Evolutionary conservation across 495 filamentous ascomycete genomes (phyloP), one percentile per base, ranked within the genome.

Genomic region (Usnea hakonensis): DNA sequence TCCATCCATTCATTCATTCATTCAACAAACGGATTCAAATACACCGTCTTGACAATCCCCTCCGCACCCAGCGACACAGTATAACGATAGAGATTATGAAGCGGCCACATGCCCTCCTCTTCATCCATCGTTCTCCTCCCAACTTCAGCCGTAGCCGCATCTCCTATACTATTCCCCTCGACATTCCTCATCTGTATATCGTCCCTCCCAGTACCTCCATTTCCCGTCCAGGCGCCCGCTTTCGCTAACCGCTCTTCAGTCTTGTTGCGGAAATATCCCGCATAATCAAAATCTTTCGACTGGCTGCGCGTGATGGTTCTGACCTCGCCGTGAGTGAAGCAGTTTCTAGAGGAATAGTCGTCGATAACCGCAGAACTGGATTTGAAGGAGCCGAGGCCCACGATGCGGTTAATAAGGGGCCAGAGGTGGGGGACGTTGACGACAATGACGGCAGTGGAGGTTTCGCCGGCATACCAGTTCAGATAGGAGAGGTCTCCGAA

Each of bases 391-490:
- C 71, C 70, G 10, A 81, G 53, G n/a, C 76, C 72, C 69, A 87
- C 84, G 26, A 79, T 46, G 59, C 79, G 80, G 6, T 79, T 77
- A 79, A 78, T n/a, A n/a, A n/a, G n/a, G n/a, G n/a, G n/a, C n/a
- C n/a, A n/a, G n/a, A n/a, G n/a, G 64, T 82, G 83, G 46, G 84
- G 83, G 16, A 87, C 68, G 57, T 87, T 87, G 17, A 81, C 78
- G 2, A 86, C 81, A 53, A 84, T 78, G 11, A 87, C 77, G 0
- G 84, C 81, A 1, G 83, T 86, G 26, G 78, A 79, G 23, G 81
- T 77, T 78, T 87, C 85, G 11, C 85, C 81, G 32, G 80, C 77
- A 65, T 88, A 87, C 85, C 85, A 88, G 56, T 79, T 81, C 63
- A 83, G 83, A 79, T 85, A 88, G 33, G 78, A 72, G 43, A 62